Evolutionary conservation across 2,329 filamentous ascomycete genomes (phyloP).

Genomic region (Arthrobotrys pseudoclavata): DNA sequence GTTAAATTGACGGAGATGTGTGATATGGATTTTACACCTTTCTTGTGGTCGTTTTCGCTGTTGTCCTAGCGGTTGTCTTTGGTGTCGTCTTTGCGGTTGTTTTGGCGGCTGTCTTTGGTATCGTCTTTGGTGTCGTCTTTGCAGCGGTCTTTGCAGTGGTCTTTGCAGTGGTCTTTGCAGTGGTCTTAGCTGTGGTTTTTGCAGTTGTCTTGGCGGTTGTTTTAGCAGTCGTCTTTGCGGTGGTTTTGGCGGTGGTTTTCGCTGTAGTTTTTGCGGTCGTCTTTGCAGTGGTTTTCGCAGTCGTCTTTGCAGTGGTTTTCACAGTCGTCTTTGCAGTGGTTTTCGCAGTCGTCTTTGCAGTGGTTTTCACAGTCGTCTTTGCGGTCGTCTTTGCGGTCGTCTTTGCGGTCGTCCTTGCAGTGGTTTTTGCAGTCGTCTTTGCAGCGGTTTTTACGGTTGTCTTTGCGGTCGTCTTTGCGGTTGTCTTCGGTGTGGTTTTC

Average conservation of each 20-base stretch:
- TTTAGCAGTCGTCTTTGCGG: not conserved
- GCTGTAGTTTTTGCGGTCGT: not conserved
- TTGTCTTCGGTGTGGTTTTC: not conserved
- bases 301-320: not conserved
- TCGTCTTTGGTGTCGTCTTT: not conserved
- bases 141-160: slow-evolving; percentile 2
- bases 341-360: slow-evolving; percentile 8
- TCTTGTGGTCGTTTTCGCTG: not conserved
- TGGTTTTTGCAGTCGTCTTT: slow-evolving; percentile 3
- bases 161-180: slow-evolving; percentile 22
- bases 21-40: not conserved
- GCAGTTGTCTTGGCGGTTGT: not conserved
- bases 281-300: not conserved
- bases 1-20: not conserved
- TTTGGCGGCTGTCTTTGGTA: no score
- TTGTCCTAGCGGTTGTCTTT: not conserved
- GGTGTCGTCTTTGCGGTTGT: not conserved
- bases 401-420: not conserved
- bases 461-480: not conserved
- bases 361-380: not conserved
- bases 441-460: not conserved
- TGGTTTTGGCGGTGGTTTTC: not conserved
- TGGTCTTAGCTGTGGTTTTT: not conserved
- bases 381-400: not conserved
- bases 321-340: not conserved